phyloP scores from a whole-genome alignment of 345 rosid genomes.

The Populus deltoides region DNA sequence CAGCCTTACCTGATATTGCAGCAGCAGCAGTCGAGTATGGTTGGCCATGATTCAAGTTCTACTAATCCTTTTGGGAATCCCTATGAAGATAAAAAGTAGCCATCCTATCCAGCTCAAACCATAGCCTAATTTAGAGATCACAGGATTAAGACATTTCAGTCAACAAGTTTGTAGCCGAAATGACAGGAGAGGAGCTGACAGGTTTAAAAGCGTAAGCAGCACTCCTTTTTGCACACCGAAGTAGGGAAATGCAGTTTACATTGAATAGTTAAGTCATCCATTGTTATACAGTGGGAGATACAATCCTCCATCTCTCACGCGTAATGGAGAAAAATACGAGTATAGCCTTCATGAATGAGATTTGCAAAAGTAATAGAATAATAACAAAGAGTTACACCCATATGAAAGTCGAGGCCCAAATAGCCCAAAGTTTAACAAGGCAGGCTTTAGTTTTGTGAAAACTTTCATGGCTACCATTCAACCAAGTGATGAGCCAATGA shows the following conservation, averaged over 20 bases:
- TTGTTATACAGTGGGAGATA: not conserved
- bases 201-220: not conserved
- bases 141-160: not conserved
- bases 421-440: not conserved
- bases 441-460: not conserved
- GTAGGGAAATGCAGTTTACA: too few species aligned
- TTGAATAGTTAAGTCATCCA: too few species aligned
- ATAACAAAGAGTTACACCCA: not conserved
- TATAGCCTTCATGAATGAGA: not conserved
- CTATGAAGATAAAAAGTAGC: not conserved
- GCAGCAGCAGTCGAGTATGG: conserved; percentile 4
- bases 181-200: not conserved
- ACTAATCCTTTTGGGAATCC: conserved; percentile 17
- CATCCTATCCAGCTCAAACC: not conserved
- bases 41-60: not conserved
- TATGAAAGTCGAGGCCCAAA: not conserved
- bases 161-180: not conserved
- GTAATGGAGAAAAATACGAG: not conserved
- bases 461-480: not conserved
- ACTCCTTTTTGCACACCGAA: not conserved
- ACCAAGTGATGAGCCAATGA: not conserved
- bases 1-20: conserved; percentile 1
- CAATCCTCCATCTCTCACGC: not conserved
- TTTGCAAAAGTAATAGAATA: too few species aligned
- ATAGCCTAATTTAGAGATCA: not conserved